Percentiles rank a stretch among this genome's conserved stretches.
These are phyloP conservation scores for Fraxinus sp. DNA, from an alignment of 305 asterid species.

Conservation along the genomic window DNA sequence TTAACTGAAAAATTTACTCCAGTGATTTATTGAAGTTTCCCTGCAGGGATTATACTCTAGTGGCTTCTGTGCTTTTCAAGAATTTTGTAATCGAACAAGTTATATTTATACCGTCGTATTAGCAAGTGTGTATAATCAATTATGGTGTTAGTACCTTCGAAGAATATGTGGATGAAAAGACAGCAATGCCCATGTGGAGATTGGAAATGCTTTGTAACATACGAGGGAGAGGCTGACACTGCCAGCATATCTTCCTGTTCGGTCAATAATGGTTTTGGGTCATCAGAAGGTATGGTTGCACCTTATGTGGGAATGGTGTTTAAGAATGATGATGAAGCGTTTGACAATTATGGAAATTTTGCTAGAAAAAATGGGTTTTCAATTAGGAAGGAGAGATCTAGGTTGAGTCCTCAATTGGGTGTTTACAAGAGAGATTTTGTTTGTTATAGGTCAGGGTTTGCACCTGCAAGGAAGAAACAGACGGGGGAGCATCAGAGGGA, in stretches of 20 bases:
- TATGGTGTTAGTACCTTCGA: conserved; percentile 49
- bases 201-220: conserved; percentile 62
- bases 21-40: conserved; percentile 10
- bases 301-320: conserved; percentile 75
- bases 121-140: conserved; percentile 12
- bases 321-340: conserved; percentile 53
- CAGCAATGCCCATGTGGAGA: conserved; percentile 75
- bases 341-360: conserved; percentile 52
- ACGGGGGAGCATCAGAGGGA: conserved; percentile 57
- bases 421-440: conserved; percentile 69
- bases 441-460: conserved; percentile 64
- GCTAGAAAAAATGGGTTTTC: conserved; percentile 68
- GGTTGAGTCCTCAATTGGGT: conserved; percentile 70
- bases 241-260: conserved; percentile 33
- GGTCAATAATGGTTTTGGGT: conserved; percentile 35
- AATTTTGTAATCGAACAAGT: conserved; percentile 14
- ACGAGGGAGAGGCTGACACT: conserved; percentile 47
- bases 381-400: conserved; percentile 57
- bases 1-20: not conserved
- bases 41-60: conserved; percentile 26
- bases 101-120: not conserved
- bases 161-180: conserved; percentile 54
- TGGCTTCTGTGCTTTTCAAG: not conserved
- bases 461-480: conserved; percentile 57
- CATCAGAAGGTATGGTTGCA: conserved; percentile 35